Conservation (phyloP, 1,139 yeast species). For the Zygoascus sp. region DNA sequence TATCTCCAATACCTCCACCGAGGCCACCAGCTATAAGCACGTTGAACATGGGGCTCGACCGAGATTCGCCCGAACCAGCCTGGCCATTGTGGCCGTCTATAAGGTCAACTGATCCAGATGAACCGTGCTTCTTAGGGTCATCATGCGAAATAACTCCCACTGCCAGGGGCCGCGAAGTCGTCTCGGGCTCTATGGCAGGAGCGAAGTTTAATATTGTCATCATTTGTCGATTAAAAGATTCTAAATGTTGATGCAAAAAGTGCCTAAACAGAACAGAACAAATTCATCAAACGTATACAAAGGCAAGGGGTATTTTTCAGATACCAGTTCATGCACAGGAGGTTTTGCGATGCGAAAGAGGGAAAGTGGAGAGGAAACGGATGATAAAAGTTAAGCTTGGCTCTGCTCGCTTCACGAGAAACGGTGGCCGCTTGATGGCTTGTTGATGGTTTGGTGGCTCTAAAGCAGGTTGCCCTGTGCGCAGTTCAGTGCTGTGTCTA, state of each 20-base stretch:
- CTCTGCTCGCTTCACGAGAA: too few relatives aligned
- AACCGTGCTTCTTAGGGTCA: not conserved
- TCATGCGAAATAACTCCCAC: constrained; percentile 6
- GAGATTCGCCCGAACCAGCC: not conserved
- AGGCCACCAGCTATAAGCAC: constrained; percentile 71
- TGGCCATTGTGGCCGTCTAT: constrained; percentile 6
- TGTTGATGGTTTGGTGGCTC: not conserved
- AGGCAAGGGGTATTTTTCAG: not conserved
- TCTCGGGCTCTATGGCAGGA: not conserved
- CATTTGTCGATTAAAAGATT: too few relatives aligned
- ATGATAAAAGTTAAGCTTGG: too few relatives aligned
- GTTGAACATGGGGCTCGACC: constrained; percentile 18
- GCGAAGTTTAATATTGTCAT: not conserved
- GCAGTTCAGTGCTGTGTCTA: not conserved
- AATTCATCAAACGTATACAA: not conserved
- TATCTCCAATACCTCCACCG: constrained; percentile 92
- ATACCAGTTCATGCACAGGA: too few relatives aligned
- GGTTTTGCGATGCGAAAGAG: not conserved
- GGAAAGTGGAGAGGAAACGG: not conserved
- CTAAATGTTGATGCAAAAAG: too few relatives aligned
- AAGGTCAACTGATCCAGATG: not conserved
- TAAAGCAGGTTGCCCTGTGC: too few relatives aligned
- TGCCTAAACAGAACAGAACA: too few relatives aligned
- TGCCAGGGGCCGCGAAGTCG: not conserved
- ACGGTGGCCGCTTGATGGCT: too few relatives aligned